phyloP scores from a whole-genome alignment of 805 yeast genomes.

The Sugiyamaella boreocaroliniensis region DNA sequence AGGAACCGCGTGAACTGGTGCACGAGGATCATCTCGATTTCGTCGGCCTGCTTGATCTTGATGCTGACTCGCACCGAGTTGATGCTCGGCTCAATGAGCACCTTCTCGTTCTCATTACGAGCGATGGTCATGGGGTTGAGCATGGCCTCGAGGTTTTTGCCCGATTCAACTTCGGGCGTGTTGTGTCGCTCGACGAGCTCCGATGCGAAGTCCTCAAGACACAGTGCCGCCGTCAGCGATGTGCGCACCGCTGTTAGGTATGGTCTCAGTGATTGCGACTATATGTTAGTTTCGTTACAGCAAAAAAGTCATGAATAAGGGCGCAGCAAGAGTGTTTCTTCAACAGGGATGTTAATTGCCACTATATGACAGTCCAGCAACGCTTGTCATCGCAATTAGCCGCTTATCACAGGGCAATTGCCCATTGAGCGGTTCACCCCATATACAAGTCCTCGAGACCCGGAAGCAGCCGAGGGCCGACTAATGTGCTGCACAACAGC shows the following conservation, averaged over 20 bases:
- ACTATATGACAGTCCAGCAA: too few relatives aligned
- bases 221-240: constrained; percentile 87
- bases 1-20: constrained; percentile 91
- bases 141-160: constrained; percentile 73
- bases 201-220: constrained; percentile 89
- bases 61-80: constrained; percentile 88
- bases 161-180: constrained; percentile 90
- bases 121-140: constrained; percentile 85
- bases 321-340: too few relatives aligned
- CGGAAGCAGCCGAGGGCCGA: neutral
- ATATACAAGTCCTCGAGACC: neutral
- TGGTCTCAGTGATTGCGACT: constrained; percentile 97
- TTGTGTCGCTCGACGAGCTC: constrained; percentile 96
- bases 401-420: neutral
- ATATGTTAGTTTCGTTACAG: constrained; percentile 22
- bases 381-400: neutral
- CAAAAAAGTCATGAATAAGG: too few relatives aligned
- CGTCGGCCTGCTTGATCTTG: constrained; percentile 95
- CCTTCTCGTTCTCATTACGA: constrained; percentile 88
- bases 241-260: constrained; percentile 89
- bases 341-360: too few relatives aligned
- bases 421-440: neutral
- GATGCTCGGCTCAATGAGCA: constrained; percentile 87
- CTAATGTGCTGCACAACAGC: neutral
- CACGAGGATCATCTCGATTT: constrained; percentile 88